Conservation (phyloP, 2,329 filamentous ascomycete genomes). For the Pseudogymnoascus sp. region DNA sequence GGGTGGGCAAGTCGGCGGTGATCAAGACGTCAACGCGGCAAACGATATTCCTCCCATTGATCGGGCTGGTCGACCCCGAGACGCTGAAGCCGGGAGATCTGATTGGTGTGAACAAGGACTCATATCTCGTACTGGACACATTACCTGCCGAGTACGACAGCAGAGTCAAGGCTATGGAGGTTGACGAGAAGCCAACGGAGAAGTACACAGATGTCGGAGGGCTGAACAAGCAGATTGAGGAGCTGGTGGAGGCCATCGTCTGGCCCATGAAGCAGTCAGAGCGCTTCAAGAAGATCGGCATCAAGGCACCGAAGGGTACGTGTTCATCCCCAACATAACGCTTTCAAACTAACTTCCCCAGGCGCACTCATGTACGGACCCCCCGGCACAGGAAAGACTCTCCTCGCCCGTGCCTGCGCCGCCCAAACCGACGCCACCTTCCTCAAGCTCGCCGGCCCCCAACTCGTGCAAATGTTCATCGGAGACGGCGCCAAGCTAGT, state of each 20-base stretch:
- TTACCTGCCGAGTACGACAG: slow-evolving; percentile 97
- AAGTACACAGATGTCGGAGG: slow-evolving; percentile 98
- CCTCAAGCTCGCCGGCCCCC: slow-evolving; percentile 93
- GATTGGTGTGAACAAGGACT: slow-evolving; percentile 98
- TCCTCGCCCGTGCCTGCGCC: slow-evolving; percentile 89
- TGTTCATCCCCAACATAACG: slow-evolving; percentile 9
- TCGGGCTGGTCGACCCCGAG: slow-evolving; percentile 92
- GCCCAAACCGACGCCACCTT: slow-evolving; percentile 98
- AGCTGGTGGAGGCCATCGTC: slow-evolving; percentile 94
- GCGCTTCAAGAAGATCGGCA: slow-evolving; percentile 98
- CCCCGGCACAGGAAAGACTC: slow-evolving; percentile 82
- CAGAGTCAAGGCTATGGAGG: slow-evolving; percentile 99
- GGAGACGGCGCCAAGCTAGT: slow-evolving; percentile 97
- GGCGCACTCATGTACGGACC: slow-evolving; percentile 97
- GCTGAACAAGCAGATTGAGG: slow-evolving; percentile 97
- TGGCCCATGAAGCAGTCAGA: slow-evolving; percentile 99
- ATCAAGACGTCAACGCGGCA: slow-evolving; percentile 99
- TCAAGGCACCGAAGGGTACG: slow-evolving; percentile 96
- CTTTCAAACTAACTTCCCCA: slow-evolving; percentile 30
- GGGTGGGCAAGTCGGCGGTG: slow-evolving; percentile 95
- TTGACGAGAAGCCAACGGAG: slow-evolving; percentile 98
- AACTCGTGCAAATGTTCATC: slow-evolving; percentile 99
- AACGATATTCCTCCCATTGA: slow-evolving; percentile 95
- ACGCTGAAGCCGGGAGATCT: slow-evolving; percentile 91
- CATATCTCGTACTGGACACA: slow-evolving; percentile 93